Percentiles rank a stretch among this genome's conserved stretches.
Evolutionary conservation across 106 monocot genomes (phyloP).

Genomic region (Acanthochlamys bracteata): DNA sequence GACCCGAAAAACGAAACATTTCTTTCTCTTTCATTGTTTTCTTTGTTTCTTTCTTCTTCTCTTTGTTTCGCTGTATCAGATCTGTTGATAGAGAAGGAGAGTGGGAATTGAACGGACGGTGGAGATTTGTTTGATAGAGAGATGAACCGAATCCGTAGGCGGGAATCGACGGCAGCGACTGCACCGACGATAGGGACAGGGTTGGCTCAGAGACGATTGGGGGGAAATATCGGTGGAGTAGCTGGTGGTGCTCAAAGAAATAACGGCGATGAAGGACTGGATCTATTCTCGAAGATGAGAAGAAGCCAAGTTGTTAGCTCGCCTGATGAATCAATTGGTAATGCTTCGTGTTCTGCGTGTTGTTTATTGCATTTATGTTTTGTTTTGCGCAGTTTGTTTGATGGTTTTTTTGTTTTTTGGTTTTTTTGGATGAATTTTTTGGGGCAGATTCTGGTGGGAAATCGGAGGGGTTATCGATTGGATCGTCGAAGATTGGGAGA

Average conservation of each 20-base stretch:
- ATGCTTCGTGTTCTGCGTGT: neutral
- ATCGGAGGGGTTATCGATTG: slow-evolving; percentile 1
- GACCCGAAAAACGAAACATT: too few species aligned
- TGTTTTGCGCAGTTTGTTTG: neutral
- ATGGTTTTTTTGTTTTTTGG: too few species aligned
- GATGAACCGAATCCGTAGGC: slow-evolving; percentile 8
- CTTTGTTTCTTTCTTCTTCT: neutral
- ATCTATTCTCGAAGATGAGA: slow-evolving; percentile 15
- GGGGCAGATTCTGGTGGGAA: neutral
- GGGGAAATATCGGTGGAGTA: neutral
- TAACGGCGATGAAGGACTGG: slow-evolving; percentile 5
- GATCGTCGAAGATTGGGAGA: slow-evolving; percentile 11
- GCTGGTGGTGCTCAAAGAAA: neutral
- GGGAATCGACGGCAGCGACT: neutral
- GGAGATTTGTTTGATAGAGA: neutral
- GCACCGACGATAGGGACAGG: neutral
- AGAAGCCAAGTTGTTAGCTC: slow-evolving; percentile 1
- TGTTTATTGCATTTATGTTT: neutral
- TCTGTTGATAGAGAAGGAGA: neutral
- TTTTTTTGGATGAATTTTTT: neutral
- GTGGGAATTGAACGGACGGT: neutral
- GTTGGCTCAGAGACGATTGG: neutral
- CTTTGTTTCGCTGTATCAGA: neutral
- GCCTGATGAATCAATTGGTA: neutral
- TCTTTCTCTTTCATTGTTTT: too few species aligned